Evolutionary conservation across 1,284 basidiomycete genomes (phyloP).

Genomic region (Porogramme epimiltina): DNA sequence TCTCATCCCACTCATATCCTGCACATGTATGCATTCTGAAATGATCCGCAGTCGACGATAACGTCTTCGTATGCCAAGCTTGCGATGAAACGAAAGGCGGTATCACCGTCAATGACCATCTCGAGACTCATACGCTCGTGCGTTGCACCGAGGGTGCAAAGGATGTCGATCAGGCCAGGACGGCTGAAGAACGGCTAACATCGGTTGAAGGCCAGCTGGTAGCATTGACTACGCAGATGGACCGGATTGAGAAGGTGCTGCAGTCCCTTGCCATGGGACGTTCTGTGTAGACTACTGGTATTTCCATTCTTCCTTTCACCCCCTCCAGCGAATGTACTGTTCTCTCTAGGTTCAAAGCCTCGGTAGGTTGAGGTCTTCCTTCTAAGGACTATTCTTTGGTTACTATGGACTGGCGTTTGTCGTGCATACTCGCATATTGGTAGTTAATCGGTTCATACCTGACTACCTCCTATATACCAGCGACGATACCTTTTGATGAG

Average conservation of each 20-base stretch:
- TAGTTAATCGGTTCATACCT: too few relatives aligned
- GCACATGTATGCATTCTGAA: neutral
- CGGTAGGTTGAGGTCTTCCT: too few relatives aligned
- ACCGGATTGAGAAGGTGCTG: constrained; percentile 16
- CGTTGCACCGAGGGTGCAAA: constrained; percentile 14
- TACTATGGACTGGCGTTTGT: too few relatives aligned
- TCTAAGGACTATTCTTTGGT: too few relatives aligned
- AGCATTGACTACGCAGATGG: constrained; percentile 14
- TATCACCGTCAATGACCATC: neutral
- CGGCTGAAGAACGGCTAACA: constrained; percentile 18
- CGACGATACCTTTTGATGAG: too few relatives aligned
- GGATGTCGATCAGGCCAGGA: neutral
- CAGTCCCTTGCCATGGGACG: neutral
- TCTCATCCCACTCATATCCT: neutral
- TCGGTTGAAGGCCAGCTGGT: constrained; percentile 25
- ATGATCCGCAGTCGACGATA: constrained; percentile 1
- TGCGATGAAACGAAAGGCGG: constrained; percentile 21
- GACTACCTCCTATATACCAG: too few relatives aligned
- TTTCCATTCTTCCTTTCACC: too few relatives aligned
- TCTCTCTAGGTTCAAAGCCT: too few relatives aligned
- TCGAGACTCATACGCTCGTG: constrained; percentile 24
- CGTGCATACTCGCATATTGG: too few relatives aligned
- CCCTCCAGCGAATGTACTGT: too few relatives aligned
- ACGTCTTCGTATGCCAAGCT: constrained; percentile 20
- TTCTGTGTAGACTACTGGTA: neutral